A percentile compares a stretch with the other conserved stretches of the same genome.
Conservation (phyloP, 2,329 filamentous ascomycete genomes). For the Arthroderma sp. region DNA sequence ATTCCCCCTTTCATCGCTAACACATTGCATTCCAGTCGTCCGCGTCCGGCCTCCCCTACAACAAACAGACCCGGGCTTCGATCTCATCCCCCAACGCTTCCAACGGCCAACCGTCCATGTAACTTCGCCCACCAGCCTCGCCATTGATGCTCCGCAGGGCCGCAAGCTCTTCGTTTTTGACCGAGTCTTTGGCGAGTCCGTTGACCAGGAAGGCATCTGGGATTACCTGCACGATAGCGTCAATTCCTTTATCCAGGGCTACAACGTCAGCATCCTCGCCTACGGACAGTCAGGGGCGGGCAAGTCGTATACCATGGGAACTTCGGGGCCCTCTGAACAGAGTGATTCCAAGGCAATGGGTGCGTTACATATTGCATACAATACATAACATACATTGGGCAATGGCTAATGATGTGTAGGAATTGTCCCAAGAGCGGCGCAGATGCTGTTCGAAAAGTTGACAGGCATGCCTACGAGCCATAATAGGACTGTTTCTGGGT, state of each 20-base stretch:
- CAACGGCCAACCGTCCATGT: slow-evolving; percentile 87
- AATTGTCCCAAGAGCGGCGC: slow-evolving; percentile 86
- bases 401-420: slow-evolving; percentile 41
- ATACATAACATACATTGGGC: background rate
- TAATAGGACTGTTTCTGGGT: slow-evolving; percentile 48
- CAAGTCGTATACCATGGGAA: slow-evolving; percentile 99
- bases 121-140: slow-evolving; percentile 68
- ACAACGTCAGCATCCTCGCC: slow-evolving; percentile 94
- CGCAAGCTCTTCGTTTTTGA: slow-evolving; percentile 96
- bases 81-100: slow-evolving; percentile 90
- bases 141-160: slow-evolving; percentile 83
- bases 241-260: slow-evolving; percentile 80
- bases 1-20: too few species aligned
- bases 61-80: slow-evolving; percentile 76
- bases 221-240: slow-evolving; percentile 88
- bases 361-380: slow-evolving; percentile 36
- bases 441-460: slow-evolving; percentile 67
- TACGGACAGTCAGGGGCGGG: slow-evolving; percentile 96
- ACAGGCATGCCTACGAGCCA: slow-evolving; percentile 25
- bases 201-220: slow-evolving; percentile 82
- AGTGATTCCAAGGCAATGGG: slow-evolving; percentile 61
- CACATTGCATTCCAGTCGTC: slow-evolving; percentile 73
- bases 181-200: slow-evolving; percentile 74
- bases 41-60: slow-evolving; percentile 80
- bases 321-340: slow-evolving; percentile 72